Base-by-base conservation (phyloP, 78 protist species). In the Chrysochromulina parva region DNA sequence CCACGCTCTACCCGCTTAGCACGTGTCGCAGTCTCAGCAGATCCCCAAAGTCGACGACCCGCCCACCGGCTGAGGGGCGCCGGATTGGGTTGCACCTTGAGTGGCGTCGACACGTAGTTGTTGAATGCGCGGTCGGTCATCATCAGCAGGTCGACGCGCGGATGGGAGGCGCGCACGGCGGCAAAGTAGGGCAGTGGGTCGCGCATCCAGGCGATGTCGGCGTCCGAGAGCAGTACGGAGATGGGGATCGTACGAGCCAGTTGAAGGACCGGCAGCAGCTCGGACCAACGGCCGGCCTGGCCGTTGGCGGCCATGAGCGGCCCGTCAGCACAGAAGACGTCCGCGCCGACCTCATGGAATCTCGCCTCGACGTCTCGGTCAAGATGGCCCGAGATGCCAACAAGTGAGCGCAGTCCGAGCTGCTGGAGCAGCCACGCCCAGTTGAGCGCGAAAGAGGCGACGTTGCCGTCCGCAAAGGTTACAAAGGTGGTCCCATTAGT, bases 271-370 rank as follows among this genome's bases (percentile, higher is more conserved):
- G 82, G 82, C n/a, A 4, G 19, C 57, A 74, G 28, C 82, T 74
- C 82, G 55, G 82, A 53, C 82, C 82, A 74, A 3, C 82, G 50
- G 82, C 82, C 82, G 13, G 82, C 82, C 82, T 74, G 82, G 26
- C 82, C 82, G 82, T 74, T 74, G 82, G 13, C 13, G 19, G 38
- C 14, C 53, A 74, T 48, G 26, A 13, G 57, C 55, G 53, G 57
- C 17, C 82, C 82, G 55, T 48, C 55, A 53, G 82, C 82, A 24
- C 82, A 74, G 57, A 74, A 74, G 57, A 74, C 57, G 20, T 26
- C 82, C 26, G 82, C 82, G n/a, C 55, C 82, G 3, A 55, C 82
- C 57, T 53, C 50, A 7, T 38, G 28, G 55, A 4, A 3, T 1
- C 52, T 50, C 38, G 54, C 78, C 13, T 7, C 78, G 14, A 7